A percentile compares a stretch with the other conserved stretches of the same genome.
These are phyloP conservation scores for Coemansia sp. DNA, from an alignment of 192 early-diverging fungal species.

Conservation along the genomic window DNA sequence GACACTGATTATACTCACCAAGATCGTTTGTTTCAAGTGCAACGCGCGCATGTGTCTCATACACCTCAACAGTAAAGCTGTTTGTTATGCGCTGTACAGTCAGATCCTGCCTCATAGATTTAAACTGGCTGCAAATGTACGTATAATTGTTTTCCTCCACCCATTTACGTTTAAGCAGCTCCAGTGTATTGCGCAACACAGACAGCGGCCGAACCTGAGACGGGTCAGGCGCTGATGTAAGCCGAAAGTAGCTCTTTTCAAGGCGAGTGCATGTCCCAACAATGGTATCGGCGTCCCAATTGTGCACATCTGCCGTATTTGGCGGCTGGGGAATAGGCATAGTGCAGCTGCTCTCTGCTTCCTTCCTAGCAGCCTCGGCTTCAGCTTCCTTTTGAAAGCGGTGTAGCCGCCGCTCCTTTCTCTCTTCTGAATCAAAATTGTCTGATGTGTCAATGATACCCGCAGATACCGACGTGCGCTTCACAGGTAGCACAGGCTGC, in stretches of 20 bases:
- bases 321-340: conserved; percentile 33
- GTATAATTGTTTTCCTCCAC: conserved; percentile 82
- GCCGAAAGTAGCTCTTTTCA: conserved; percentile 92
- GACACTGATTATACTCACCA: conserved; percentile 98
- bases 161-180: conserved; percentile 80
- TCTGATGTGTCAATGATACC: conserved; percentile 8
- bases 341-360: conserved; percentile 19
- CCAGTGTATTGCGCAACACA: conserved; percentile 74
- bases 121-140: conserved; percentile 97
- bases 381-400: conserved; percentile 45
- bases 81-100: conserved; percentile 94
- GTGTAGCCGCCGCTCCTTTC: conserved; percentile 39
- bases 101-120: conserved; percentile 93
- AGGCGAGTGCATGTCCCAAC: conserved; percentile 82
- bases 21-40: conserved; percentile 95
- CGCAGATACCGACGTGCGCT: conserved; percentile 22
- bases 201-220: conserved; percentile 86
- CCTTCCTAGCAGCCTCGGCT: conserved; percentile 29
- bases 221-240: conserved; percentile 92
- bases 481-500: conserved; percentile 4
- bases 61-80: conserved; percentile 91
- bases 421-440: conserved; percentile 45
- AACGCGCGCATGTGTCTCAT: conserved; percentile 94
- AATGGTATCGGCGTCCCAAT: conserved; percentile 82
- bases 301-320: conserved; percentile 61